Base-by-base conservation (phyloP, 176 grass and related monocot genomes). In the Rhynchospora tenuis region DNA sequence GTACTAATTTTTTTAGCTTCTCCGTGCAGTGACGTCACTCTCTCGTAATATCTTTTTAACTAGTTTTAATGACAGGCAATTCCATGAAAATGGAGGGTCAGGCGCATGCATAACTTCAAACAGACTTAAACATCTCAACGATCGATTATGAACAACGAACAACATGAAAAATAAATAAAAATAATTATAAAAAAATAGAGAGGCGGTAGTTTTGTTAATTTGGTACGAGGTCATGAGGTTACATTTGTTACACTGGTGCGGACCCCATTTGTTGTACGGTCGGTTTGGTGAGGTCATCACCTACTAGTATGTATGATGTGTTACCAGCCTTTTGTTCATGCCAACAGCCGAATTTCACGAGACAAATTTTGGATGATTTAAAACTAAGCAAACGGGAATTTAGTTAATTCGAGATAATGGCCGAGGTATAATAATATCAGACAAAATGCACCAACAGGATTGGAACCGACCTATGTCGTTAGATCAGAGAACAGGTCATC, bases 331-430 rank as follows among this genome's bases (percentile, higher is more conserved):
- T 77, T 29, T 29, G 50, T 77, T 63, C 38, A 0, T 63, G 9
- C 54, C 16, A 82, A 82, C 80, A 65, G 22, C 33, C 80, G 12
- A 46, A 68, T 28, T 62, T 51, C 63, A 51, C 63, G 6, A 45
- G 43, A 66, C 27, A 13, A 79, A 64, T 46, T 66, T 82, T 82
- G 79, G 79, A 66, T 82, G 20, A 50, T 82, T 81, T 52, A 17
- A 52, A 82, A 82, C 44, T 26, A 66, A 82, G 43, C 59, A 82
- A 82, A 48, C 42, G 59, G 17, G 47, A 64, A 50, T 66, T 82
- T 82, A 82, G 80, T 82, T 82, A 52, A 57, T 75, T 56, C 73
- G 59, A 82, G 80, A 82, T 52, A 65, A 22, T 63, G 62, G 59
- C 62, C 62, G 80, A 81, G 43, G 24, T 82, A 63, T 51, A 9